Evolutionary conservation across 2,329 filamentous ascomycete genomes (phyloP), one percentile per base, ranked within the genome.

Genomic region (Fusarium brachygibbosum): DNA sequence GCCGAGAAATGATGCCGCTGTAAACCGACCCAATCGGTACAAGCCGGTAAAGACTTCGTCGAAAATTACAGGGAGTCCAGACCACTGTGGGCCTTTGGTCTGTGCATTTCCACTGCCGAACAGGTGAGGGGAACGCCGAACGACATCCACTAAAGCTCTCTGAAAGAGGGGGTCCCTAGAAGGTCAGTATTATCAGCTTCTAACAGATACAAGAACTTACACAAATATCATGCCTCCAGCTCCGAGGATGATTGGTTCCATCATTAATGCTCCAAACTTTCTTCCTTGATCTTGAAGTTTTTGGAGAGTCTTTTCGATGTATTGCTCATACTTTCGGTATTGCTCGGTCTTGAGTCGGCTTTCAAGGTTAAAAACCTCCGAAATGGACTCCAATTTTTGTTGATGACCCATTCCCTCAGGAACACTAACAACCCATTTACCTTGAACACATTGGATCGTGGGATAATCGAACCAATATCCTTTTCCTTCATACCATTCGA

Each of bases 41-140:
- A 97, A 82, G 2, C 93, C 93, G 0, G 93, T 95, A 79, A 97
- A 97, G 35, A 97, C 93, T 76, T 97, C 93, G 75, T 97, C 93
- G 69, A 93, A 93, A 70, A 97, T 84, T 38, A 97, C 82, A 0
- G 93, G 93, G 6, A 97, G 85, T 3, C 93, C 92, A 2, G 84
- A 83, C 93, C 93, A 97, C 31, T 81, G 74, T 32, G 71, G 51
- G 34, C 74, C 70, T 12, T 25, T 28, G 19, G 6, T 4, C 3
- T 1, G 4, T 37, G 63, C 11, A 17, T 23, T 3, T 2, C 40
- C 52, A 5, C 74, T 59, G 37, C 80, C 78, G 70, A 92, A 91
- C 7, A 91, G 79, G 16, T 86, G 76, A 0, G 87, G 80, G 10
- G 85, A 87, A 5, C 80, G 76, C 37, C 93, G 90, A 49, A 94